These are phyloP conservation scores for Penicillium desertorum DNA, from an alignment of 495 filamentous ascomycete species.

Conservation along the genomic window DNA sequence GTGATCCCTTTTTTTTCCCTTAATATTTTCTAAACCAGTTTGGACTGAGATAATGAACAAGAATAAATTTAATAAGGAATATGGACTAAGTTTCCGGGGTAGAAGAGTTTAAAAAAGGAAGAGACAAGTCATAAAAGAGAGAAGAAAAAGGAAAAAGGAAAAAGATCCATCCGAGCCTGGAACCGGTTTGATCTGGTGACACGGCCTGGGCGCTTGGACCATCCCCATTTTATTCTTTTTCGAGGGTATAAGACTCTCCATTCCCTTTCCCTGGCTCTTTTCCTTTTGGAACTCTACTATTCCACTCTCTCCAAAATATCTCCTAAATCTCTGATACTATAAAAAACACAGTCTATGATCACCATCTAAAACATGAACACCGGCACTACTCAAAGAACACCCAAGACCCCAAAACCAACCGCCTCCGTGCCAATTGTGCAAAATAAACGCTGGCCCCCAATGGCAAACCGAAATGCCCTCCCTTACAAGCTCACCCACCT, in stretches of 20 bases:
- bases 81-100: neutral
- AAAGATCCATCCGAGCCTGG: conserved; percentile 20
- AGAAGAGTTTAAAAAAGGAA: conserved; percentile 4
- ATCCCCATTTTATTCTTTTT: conserved; percentile 16
- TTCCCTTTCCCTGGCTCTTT: neutral
- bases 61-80: neutral
- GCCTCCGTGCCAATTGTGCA: conserved; percentile 27
- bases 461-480: conserved; percentile 44
- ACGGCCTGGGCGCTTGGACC: conserved; percentile 21
- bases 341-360: neutral
- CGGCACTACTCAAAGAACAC: conserved; percentile 14
- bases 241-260: conserved; percentile 20
- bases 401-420: conserved; percentile 21
- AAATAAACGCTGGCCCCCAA: conserved; percentile 43
- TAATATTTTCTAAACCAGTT: neutral
- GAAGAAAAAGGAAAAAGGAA: neutral
- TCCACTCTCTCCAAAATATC: neutral
- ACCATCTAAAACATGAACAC: neutral
- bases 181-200: conserved; percentile 27
- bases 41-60: neutral
- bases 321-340: too few relatives aligned
- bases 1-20: neutral
- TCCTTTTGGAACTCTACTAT: conserved; percentile 3
- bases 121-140: neutral
- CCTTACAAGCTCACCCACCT: conserved; percentile 46